These are phyloP conservation scores for Aechmea fasciata DNA, from an alignment of 176 grass and related monocot species.

Conservation along the genomic window DNA sequence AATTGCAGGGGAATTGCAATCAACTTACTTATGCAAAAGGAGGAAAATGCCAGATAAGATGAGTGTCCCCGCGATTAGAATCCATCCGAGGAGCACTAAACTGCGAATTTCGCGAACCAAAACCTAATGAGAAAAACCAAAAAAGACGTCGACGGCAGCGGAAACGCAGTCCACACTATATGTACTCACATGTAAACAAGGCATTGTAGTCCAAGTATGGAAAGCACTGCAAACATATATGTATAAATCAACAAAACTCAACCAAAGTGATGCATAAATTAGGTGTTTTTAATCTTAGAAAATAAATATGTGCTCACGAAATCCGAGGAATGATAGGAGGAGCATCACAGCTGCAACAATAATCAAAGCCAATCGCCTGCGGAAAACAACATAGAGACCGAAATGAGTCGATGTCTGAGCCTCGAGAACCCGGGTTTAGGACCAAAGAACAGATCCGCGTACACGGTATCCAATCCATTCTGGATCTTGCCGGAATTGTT, in stretches of 20 bases:
- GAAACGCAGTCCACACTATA: neutral
- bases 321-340: slow-evolving; percentile 37
- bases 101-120: slow-evolving; percentile 29
- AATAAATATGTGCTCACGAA: slow-evolving; percentile 43
- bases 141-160: neutral
- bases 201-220: slow-evolving; percentile 37
- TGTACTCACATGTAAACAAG: slow-evolving; percentile 49
- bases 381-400: neutral
- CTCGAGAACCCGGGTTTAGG: neutral
- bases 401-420: neutral
- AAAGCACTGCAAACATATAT: slow-evolving; percentile 45
- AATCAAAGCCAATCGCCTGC: slow-evolving; percentile 55
- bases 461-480: slow-evolving; percentile 38
- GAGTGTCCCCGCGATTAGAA: slow-evolving; percentile 40
- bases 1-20: neutral
- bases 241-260: neutral
- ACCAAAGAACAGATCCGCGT: neutral
- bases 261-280: neutral
- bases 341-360: slow-evolving; percentile 47
- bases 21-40: slow-evolving; percentile 55
- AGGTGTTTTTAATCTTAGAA: neutral
- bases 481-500: slow-evolving; percentile 59
- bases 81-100: slow-evolving; percentile 52
- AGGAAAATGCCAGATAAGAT: slow-evolving; percentile 56
- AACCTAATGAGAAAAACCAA: slow-evolving; percentile 5